phyloP scores from a whole-genome alignment of 2,329 filamentous ascomycete species.

The Cladorrhinum sp. region DNA sequence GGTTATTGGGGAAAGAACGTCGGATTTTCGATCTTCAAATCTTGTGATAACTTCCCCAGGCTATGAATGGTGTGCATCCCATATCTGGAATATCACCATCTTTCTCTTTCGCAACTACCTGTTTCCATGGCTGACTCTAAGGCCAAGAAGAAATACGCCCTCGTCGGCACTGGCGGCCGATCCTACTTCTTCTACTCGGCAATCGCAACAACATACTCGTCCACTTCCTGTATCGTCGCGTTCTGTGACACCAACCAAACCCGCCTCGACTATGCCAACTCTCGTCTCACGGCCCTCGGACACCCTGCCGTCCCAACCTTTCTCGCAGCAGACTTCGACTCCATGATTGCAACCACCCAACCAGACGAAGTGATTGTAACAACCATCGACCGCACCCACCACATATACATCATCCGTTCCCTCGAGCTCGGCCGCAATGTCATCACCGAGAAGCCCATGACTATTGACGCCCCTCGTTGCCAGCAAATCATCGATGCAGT shows the following conservation, averaged over 20 bases:
- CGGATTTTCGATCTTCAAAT: background rate
- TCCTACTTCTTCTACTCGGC: conserved; percentile 61
- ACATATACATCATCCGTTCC: conserved; percentile 58
- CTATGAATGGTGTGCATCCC: too few species aligned
- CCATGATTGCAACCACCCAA: conserved; percentile 54
- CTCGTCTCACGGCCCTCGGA: conserved; percentile 44
- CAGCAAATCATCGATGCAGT: conserved; percentile 54
- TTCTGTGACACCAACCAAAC: conserved; percentile 61
- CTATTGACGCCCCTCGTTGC: conserved; percentile 56
- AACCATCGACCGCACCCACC: conserved; percentile 61
- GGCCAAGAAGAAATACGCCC: conserved; percentile 46
- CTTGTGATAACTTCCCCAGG: background rate
- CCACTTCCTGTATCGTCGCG: conserved; percentile 51
- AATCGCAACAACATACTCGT: conserved; percentile 50
- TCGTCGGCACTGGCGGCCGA: conserved; percentile 58
- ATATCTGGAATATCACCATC: too few species aligned
- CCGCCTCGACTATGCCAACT: conserved; percentile 55
- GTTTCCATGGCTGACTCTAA: background rate
- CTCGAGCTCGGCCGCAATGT: conserved; percentile 59
- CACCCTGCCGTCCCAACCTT: conserved; percentile 52
- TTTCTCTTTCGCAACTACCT: too few species aligned
- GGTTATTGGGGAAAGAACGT: background rate
- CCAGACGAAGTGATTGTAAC: conserved; percentile 62
- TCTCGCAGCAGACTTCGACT: conserved; percentile 53
- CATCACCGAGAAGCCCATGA: conserved; percentile 65